Evolutionary conservation across 2,329 filamentous ascomycete species (phyloP).

Genomic region (Colletotrichum tabaci): DNA sequence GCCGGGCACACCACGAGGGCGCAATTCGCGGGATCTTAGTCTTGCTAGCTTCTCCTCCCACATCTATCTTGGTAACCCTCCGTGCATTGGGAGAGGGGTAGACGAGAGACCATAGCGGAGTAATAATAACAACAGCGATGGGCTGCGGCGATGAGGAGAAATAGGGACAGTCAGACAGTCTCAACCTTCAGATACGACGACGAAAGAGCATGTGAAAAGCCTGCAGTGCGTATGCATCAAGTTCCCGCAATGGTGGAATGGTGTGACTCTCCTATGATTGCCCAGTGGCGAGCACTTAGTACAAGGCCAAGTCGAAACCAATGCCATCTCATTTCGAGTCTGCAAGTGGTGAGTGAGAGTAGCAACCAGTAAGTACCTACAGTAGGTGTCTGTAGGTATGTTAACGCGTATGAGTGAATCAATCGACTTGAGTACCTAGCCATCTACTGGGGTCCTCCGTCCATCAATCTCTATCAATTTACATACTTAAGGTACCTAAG

Average conservation of each 20-base stretch:
- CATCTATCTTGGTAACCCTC: conserved; percentile 4
- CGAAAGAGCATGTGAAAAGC: conserved; percentile 34
- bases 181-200: neutral
- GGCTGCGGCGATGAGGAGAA: neutral
- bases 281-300: neutral
- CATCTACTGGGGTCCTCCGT: conserved; percentile 4
- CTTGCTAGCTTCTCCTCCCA: neutral
- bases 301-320: neutral
- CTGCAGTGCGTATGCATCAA: conserved; percentile 21
- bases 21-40: conserved; percentile 6
- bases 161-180: neutral
- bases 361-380: neutral
- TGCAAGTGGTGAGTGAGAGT: neutral
- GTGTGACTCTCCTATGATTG: conserved; percentile 20
- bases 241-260: conserved; percentile 32
- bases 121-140: neutral
- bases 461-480: too few relatives aligned
- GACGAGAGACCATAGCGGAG: conserved; percentile 1
- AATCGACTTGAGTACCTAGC: neutral
- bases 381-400: too few relatives aligned
- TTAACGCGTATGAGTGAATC: too few relatives aligned
- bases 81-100: neutral
- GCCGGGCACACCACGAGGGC: conserved; percentile 37
- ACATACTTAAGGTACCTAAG: too few relatives aligned
- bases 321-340: neutral